Conservation (phyloP, 1,139 yeast genomes). For the Taiozyma sp. region DNA sequence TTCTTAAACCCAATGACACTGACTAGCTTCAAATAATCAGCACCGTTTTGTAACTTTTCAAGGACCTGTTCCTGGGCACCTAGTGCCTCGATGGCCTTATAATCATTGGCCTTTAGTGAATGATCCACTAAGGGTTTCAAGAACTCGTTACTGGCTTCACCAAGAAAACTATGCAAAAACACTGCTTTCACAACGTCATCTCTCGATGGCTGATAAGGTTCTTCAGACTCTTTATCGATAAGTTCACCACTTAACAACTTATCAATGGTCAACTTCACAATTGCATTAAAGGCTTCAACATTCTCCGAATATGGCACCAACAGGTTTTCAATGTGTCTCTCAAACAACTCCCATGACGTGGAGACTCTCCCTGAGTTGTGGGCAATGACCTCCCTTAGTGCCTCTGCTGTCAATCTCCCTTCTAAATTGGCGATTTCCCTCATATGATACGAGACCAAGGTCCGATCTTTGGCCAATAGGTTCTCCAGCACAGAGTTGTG, state of each 20-base stretch:
- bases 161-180: conserved; percentile 1
- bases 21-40: background rate
- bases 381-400: conserved; percentile 16
- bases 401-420: conserved; percentile 6
- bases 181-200: conserved; percentile 8
- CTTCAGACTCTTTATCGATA: conserved; percentile 18
- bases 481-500: conserved; percentile 17
- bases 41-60: background rate
- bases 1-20: background rate
- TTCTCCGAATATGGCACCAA: background rate
- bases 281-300: conserved; percentile 8
- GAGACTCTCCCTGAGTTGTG: conserved; percentile 22
- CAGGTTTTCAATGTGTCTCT: conserved; percentile 3
- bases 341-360: conserved; percentile 22
- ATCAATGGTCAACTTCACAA: conserved; percentile 8
- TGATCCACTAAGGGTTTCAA: background rate
- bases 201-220: conserved; percentile 7
- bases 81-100: background rate
- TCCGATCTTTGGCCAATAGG: conserved; percentile 13
- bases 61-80: background rate
- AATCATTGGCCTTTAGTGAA: background rate
- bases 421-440: conserved; percentile 5
- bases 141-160: conserved; percentile 1
- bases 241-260: conserved; percentile 23
- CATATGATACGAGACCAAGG: conserved; percentile 15